phyloP scores from a whole-genome alignment of 306 rosid species.

The Cicer pinnatifidum region DNA sequence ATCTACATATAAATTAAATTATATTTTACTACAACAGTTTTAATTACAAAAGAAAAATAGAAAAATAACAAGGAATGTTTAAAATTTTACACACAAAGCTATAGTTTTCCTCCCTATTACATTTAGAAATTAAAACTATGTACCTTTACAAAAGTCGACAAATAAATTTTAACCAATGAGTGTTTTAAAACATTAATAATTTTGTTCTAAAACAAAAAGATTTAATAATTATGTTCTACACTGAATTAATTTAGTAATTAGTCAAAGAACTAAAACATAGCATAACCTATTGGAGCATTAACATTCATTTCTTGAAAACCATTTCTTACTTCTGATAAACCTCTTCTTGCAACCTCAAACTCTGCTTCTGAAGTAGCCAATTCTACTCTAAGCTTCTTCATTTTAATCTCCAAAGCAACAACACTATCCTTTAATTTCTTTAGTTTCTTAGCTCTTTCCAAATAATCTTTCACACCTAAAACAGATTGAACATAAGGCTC shows the following conservation, averaged over 20 bases:
- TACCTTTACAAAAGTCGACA: too few species aligned
- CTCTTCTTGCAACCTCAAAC: slow-evolving; percentile 40
- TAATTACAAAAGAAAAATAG: too few species aligned
- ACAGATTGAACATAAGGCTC: slow-evolving; percentile 51
- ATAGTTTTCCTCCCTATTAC: too few species aligned
- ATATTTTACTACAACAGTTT: too few species aligned
- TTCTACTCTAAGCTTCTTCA: slow-evolving; percentile 46
- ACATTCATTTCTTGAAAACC: slow-evolving; percentile 42
- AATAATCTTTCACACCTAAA: slow-evolving; percentile 39
- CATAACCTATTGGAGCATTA: slow-evolving; percentile 50
- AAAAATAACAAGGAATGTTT: too few species aligned
- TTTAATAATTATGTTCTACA: background rate
- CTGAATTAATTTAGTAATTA: background rate
- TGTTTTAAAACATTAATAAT: too few species aligned
- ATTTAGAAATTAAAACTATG: too few species aligned
- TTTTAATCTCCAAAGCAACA: slow-evolving; percentile 45
- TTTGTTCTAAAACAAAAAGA: background rate
- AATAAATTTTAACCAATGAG: too few species aligned
- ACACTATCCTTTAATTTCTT: slow-evolving; percentile 42
- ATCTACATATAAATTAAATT: too few species aligned
- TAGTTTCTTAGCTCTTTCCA: slow-evolving; percentile 40
- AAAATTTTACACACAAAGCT: too few species aligned
- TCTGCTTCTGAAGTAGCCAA: slow-evolving; percentile 41
- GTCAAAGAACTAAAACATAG: slow-evolving; percentile 24
- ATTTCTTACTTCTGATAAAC: slow-evolving; percentile 38